Evolutionary conservation across 345 rosid genomes (phyloP), one percentile per base, ranked within the genome.

Genomic region (Eucalyptus fibrosa): DNA sequence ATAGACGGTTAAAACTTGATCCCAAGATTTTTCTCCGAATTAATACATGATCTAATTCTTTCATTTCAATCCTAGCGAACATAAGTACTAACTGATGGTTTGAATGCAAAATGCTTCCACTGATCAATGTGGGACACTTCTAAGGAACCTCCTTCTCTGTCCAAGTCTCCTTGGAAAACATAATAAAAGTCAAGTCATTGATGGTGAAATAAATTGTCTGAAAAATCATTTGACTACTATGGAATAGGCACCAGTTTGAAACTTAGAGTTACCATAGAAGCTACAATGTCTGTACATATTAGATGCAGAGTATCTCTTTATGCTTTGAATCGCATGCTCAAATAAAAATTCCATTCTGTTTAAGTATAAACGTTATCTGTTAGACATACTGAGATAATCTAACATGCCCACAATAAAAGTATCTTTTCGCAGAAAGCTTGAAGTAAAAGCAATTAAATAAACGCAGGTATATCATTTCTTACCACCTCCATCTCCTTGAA

Each of bases 401-500:
- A 72, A 23, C 12, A 72, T 72, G 82, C 26, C 44, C 82, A 34
- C 82, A 10, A 72, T 37, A 72, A 72, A 34, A 72, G 14, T 72
- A 72, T 72, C 45, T 19, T 72, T 69, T 72, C 40, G 45, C 82
- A 72, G 82, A 72, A 18, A 34, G 82, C 44, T 72, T 3, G 6
- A 37, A 86, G 26, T 32, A 19, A 30, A 49, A 86, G 59, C 59
- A 28, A 86, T 12, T 50, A 37, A 86, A 37, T 86, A 7, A 90
- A 65, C 50, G 65, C 55, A 8, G 42, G 86, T 30, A 49, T 47
- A 77, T 87, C 56, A 86, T 67, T 82, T 87, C 94, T 90, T 90
- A 96, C 98, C 97, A 85, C 97, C 96, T 85, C 94, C 92, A 88
- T 96, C 98, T 81, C 94, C 97, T 86, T 89, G 93, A 72, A 95